Conservation (phyloP, 805 yeast species). For the Teunomyces barrocoloradensis region DNA sequence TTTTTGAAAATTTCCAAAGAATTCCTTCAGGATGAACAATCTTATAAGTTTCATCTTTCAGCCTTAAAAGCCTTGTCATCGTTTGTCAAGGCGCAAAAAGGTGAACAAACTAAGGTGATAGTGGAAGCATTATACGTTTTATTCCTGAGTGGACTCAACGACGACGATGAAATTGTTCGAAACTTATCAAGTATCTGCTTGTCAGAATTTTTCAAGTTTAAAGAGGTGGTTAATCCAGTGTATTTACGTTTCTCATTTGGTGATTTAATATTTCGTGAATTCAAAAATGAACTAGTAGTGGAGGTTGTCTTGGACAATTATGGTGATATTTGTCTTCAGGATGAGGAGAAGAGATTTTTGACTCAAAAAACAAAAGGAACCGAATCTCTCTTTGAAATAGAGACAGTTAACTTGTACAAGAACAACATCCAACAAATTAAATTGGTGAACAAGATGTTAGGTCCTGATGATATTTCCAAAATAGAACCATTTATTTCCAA, state of each 20-base stretch:
- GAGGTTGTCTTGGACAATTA: constrained; percentile 9
- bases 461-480: background rate
- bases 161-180: constrained; percentile 68
- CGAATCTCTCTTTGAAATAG: constrained; percentile 55
- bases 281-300: background rate
- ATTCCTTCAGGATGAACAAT: constrained; percentile 17
- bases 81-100: constrained; percentile 13
- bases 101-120: background rate
- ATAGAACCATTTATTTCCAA: background rate
- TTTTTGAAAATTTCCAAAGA: background rate
- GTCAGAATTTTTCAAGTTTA: constrained; percentile 10
- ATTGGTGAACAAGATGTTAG: background rate
- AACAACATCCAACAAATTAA: constrained; percentile 33
- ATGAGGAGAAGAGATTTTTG: background rate
- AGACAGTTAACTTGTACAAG: constrained; percentile 64
- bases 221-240: constrained; percentile 4
- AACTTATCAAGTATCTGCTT: constrained; percentile 43
- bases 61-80: constrained; percentile 41
- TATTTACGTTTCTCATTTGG: background rate
- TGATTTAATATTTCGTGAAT: background rate
- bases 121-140: constrained; percentile 9
- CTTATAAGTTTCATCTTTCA: constrained; percentile 45
- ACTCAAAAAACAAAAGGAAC: background rate
- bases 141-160: constrained; percentile 45
- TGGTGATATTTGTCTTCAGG: constrained; percentile 6